Base-by-base conservation (phyloP, 805 yeast genomes). In the Myxozyma mucilagina region DNA sequence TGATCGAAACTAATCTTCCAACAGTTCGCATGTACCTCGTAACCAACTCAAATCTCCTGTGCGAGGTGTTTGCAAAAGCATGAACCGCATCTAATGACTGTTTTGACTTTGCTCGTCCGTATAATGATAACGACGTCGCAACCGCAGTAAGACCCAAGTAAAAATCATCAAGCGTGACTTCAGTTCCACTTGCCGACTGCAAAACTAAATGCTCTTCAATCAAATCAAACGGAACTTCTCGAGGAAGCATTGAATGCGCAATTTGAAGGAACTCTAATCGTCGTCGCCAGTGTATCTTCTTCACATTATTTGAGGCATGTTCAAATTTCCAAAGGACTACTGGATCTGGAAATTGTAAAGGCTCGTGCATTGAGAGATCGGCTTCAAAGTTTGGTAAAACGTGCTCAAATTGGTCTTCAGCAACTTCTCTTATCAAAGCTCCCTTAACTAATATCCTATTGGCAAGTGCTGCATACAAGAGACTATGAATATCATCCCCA, bases 171-270 rank as follows among this genome's bases (percentile, higher is more conserved):
- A 52, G 43, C 24, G 65, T 68, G 5, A 73, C 64, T 0, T 67
- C 62, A 6, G 57, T 47, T 1, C 79, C 79, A 8, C 70, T 56
- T 0, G 71, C 71, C 42, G 69, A 75, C 57, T 74, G 76, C 9
- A 54, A 39, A 14, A 65, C 59, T 7, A 73, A 62, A 35, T 64
- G 71, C 34, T 67, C 66, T 10, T 71, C 60, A 3, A 75, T 47
- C 16, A 51, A 32, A 11, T 61, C 48, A 11, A 67, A 60, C 0
- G 75, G 69, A 34, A 71, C 71, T 11, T 54, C 57, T 8, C 59
- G 32, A 9, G 67, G 68, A 42, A 64, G 60, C n/a, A 68, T 16
- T 20, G 53, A 36, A 47, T 71, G 72, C 16, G 67, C 63, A 7
- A 68, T 65, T 36, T 69, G 65, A 4, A 72, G 60, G 36, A 70